These are phyloP conservation scores for Diutina scorzettiae DNA, from an alignment of 1,139 yeast genomes.

Conservation along the genomic window DNA sequence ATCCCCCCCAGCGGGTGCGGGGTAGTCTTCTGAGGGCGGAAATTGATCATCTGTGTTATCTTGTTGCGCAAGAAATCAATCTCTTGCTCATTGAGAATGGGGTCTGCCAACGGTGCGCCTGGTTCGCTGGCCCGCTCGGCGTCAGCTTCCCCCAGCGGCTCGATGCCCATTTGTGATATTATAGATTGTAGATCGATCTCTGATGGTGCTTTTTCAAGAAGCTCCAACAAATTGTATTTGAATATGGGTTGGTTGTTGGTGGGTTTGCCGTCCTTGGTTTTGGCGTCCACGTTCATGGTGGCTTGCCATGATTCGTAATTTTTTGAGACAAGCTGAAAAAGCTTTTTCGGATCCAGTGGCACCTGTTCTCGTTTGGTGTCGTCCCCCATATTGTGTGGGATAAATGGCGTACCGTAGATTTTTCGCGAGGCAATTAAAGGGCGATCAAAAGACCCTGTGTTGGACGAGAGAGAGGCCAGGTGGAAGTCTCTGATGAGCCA, in stretches of 20 bases:
- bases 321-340: neutral
- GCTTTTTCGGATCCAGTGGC: constrained; percentile 1
- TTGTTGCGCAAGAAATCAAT: constrained; percentile 21
- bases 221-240: constrained; percentile 21
- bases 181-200: constrained; percentile 9
- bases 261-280: constrained; percentile 13
- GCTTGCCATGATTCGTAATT: constrained; percentile 3
- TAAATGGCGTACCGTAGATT: too few species aligned
- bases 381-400: constrained; percentile 5
- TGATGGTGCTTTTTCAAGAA: constrained; percentile 18
- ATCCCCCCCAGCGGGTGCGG: constrained; percentile 7
- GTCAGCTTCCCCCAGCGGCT: neutral
- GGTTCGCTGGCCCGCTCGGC: neutral
- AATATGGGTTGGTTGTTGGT: constrained; percentile 16
- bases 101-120: neutral
- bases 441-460: too few species aligned
- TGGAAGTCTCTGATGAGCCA: too few species aligned
- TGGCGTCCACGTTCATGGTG: neutral
- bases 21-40: neutral
- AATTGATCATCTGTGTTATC: constrained; percentile 10
- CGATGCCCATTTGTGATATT: neutral
- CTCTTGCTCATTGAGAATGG: constrained; percentile 19
- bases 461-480: too few species aligned
- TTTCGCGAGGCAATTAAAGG: too few species aligned
- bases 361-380: neutral